Base-by-base conservation (phyloP, 768 basidiomycete species). In the Lactarius akahatsu region DNA sequence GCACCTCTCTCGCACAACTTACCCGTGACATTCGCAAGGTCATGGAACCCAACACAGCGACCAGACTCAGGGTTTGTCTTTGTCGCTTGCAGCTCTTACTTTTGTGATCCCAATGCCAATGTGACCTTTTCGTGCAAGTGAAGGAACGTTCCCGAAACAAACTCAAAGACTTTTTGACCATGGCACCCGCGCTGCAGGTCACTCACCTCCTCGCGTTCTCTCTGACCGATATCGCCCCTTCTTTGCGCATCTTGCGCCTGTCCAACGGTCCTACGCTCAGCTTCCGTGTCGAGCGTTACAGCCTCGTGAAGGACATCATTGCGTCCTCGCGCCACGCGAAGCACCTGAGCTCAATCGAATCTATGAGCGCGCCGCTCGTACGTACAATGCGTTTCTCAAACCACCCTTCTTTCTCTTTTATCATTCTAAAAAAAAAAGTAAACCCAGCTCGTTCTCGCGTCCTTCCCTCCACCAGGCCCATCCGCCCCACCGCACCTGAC, bases 21-120 rank as follows among this genome's bases (percentile, higher is more conserved):
- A 96, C 98, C 23, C 85, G 92, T 63, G 96, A 99, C 78, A 80
- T 97, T 73, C 83, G 97, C 73, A 92, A 92, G 77, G 92, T 97
- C 67, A 93, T 99, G 92, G 97, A 99, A 75, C 97, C 97, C 66
- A 94, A 98, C 73, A 99, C 97, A 16, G 97, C 96, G 23, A 89
- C 88, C 69, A 84, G 97, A 59, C 83, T 99, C n/a, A 88, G 80
- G 78, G 96, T 96, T 68, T 70, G 80, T 79, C 40, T 32, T 59
- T 58, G 26, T 11, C 34, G 38, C 40, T 26, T 43, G 13, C 3
- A 34, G 32, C 47, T 7, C 9, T 43, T 54, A 38, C 45, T 28
- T 61, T 64, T 26, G 13, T 57, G 16, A 57, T 40, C 18, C 59
- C 67, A 26, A 66, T 62, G 68, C 64, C 71, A 61, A 54, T 71